Base-by-base conservation (phyloP, 192 early-diverging fungal species). In the Podila horticola region DNA sequence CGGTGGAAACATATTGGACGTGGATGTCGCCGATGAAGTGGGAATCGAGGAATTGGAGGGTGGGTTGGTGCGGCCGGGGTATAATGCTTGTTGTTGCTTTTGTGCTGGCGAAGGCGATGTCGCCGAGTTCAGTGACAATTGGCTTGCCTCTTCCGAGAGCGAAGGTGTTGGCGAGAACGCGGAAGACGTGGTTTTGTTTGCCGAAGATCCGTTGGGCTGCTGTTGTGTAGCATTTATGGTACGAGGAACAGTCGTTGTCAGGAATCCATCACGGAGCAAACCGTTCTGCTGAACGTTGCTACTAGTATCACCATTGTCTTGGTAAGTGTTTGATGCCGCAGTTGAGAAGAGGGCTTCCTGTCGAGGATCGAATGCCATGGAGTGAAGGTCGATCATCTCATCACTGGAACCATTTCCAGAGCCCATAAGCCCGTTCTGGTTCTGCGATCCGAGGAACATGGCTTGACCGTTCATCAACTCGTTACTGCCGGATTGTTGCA, bases 331-430 rank as follows among this genome's bases (percentile, higher is more conserved):
- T 10, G 75, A 71, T 5, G 75, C 75, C 2, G 75, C 75, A 28
- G 33, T 76, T 17, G 75, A 77, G n/a, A 77, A 77, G 30, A 77
- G 58, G 0, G 62, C 68, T 10, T 77, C 63, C 19, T 71, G 68
- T 22, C 75, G 48, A 24, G 75, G 69, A n/a, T 77, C 75, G 38
- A 77, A 71, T 5, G 67, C 17, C 19, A 70, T 77, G 6, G 75
- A 51, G 20, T 60, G 64, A 12, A 77, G 71, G 22, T 77, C 69
- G 30, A 71, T 59, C 38, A 71, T 55, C 7, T 77, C 75, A 5
- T 77, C 75, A 1, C 31, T 31, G 3, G 52, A 58, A 8, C 29
- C 26, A 9, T 26, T 55, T 24, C 28, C 45, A 38, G 48, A 19
- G 10, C 58, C 55, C 6, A 33, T 31, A 24, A 58, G 31, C 29